A percentile compares a stretch with the other conserved stretches of the same genome.
phyloP scores from a whole-genome alignment of 192 early-diverging fungal genomes.

The Phycomyces blakesleeanus region DNA sequence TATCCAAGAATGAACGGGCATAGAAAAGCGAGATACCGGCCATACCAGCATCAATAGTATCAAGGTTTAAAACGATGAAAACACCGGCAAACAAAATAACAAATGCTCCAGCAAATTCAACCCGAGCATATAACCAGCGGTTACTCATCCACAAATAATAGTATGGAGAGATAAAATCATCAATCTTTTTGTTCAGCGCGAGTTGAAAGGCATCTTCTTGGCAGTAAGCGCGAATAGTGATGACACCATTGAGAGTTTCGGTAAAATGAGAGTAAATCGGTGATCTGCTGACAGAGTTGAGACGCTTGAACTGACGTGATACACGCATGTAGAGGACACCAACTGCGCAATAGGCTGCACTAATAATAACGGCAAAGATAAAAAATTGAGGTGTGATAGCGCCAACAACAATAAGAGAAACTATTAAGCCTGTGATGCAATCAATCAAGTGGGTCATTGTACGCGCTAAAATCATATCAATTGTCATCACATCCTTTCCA shows the following conservation, averaged over 20 bases:
- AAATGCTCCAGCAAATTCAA: constrained; percentile 72
- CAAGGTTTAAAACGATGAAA: constrained; percentile 51
- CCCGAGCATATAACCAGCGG: constrained; percentile 85
- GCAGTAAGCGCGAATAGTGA: constrained; percentile 85
- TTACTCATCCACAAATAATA: constrained; percentile 84
- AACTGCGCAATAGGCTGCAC: constrained; percentile 55
- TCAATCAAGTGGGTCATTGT: constrained; percentile 46
- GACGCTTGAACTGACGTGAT: constrained; percentile 86
- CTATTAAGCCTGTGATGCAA: constrained; percentile 46
- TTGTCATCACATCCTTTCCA: constrained; percentile 78
- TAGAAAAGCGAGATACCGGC: constrained; percentile 86
- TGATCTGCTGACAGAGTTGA: constrained; percentile 71
- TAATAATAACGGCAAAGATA: constrained; percentile 54
- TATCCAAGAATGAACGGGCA: constrained; percentile 77
- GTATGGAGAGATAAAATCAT: constrained; percentile 84
- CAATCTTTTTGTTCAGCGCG: constrained; percentile 54
- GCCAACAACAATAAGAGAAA: constrained; percentile 60
- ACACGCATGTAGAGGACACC: constrained; percentile 69
- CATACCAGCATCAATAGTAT: constrained; percentile 73
- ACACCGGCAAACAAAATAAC: constrained; percentile 71
- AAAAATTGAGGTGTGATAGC: constrained; percentile 71
- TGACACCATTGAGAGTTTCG: constrained; percentile 72
- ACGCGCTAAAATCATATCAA: constrained; percentile 64
- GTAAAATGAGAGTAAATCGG: constrained; percentile 81
- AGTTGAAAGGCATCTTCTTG: constrained; percentile 61